Evolutionary conservation across 306 rosid species (phyloP).

Genomic region (Quercus alba): DNA sequence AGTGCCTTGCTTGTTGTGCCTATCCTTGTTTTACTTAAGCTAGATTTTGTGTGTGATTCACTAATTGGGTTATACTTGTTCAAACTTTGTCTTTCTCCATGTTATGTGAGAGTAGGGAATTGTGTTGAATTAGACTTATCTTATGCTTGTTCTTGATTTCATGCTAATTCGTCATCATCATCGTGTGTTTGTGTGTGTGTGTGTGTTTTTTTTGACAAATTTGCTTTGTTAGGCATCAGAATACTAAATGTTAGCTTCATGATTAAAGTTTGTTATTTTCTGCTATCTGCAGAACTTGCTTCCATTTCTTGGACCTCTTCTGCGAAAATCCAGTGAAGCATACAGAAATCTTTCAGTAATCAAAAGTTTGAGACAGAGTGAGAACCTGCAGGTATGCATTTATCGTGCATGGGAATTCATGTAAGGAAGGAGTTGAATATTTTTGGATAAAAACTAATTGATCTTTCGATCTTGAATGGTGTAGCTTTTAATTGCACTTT

Average conservation of each 20-base stretch:
- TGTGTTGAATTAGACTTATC: neutral
- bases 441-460: neutral
- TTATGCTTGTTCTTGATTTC: neutral
- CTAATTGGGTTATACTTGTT: neutral
- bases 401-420: conserved; percentile 4
- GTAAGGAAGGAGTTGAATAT: neutral
- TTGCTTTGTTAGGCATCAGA: neutral
- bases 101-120: neutral
- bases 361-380: conserved; percentile 88
- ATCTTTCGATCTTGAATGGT: neutral
- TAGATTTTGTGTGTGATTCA: neutral
- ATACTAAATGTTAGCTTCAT: neutral
- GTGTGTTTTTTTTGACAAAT: conserved; percentile 1
- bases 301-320: conserved; percentile 91
- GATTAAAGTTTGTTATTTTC: conserved; percentile 12
- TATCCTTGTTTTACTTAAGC: neutral
- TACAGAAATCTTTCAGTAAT: conserved; percentile 82
- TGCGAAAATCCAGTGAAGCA: conserved; percentile 88
- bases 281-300: conserved; percentile 74
- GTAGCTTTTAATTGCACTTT: neutral
- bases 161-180: neutral
- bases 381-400: conserved; percentile 85
- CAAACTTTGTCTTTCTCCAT: neutral
- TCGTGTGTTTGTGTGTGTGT: neutral
- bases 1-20: neutral